Percentiles rank a stretch among this genome's conserved stretches.
Conservation (phyloP, 2,329 filamentous ascomycete genomes). For the Claviceps quebecensis region DNA sequence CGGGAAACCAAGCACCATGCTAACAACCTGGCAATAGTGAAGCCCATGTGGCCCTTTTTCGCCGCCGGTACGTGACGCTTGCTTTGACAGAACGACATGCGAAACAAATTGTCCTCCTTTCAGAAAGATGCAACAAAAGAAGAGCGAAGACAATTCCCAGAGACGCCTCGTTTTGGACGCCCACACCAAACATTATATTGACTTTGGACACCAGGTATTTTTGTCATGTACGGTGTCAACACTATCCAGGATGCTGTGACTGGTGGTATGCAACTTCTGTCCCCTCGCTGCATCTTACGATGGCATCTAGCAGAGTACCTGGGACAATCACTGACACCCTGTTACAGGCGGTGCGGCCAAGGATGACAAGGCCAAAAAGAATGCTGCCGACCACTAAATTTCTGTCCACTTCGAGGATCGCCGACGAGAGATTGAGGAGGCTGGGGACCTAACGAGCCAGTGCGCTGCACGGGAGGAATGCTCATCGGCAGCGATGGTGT, state of each 20-base stretch:
- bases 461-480: not conserved
- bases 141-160: not conserved
- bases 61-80: constrained; percentile 60
- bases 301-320: not conserved
- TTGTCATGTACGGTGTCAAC: constrained; percentile 89
- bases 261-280: constrained; percentile 44
- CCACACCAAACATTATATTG: not conserved
- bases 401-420: not conserved
- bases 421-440: constrained; percentile 6
- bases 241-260: constrained; percentile 63
- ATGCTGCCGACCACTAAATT: constrained; percentile 29
- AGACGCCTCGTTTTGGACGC: not conserved
- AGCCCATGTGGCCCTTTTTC: constrained; percentile 89
- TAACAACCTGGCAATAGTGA: constrained; percentile 41
- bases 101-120: not conserved
- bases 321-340: constrained; percentile 11
- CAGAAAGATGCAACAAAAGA: not conserved
- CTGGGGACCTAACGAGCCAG: constrained; percentile 2
- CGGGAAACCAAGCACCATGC: constrained; percentile 9
- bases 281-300: not conserved
- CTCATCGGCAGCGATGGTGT: constrained; percentile 22
- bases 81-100: not conserved
- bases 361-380: constrained; percentile 56
- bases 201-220: constrained; percentile 43
- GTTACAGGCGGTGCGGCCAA: constrained; percentile 76